These are phyloP conservation scores for Auricularia sp. DNA, from an alignment of 768 basidiomycete species.

Conservation along the genomic window DNA sequence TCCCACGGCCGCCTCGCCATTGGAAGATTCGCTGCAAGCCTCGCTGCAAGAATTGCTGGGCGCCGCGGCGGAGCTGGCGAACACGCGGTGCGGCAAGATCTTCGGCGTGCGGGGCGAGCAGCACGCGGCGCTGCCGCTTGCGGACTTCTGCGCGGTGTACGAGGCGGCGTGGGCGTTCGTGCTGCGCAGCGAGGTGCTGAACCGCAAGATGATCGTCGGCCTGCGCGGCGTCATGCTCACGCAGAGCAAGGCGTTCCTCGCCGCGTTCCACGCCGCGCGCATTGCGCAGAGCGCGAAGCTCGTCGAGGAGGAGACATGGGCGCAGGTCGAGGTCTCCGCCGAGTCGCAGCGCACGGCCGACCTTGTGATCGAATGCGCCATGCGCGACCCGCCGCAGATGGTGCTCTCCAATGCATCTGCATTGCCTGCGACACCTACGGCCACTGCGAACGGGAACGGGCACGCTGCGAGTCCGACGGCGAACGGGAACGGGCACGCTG, in stretches of 20 bases:
- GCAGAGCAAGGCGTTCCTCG: constrained; percentile 84
- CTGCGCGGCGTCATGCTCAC: constrained; percentile 76
- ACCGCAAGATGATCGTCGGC: constrained; percentile 86
- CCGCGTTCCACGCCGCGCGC: constrained; percentile 72
- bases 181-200: constrained; percentile 75
- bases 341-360: constrained; percentile 62
- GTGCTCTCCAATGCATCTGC: constrained; percentile 20
- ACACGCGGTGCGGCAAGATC: constrained; percentile 73
- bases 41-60: constrained; percentile 71
- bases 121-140: constrained; percentile 61
- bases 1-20: constrained; percentile 10
- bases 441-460: constrained; percentile 5
- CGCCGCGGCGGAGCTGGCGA: constrained; percentile 76
- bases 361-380: constrained; percentile 69
- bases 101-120: constrained; percentile 67
- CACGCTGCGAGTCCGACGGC: background rate
- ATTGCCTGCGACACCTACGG: constrained; percentile 5
- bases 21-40: constrained; percentile 34
- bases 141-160: constrained; percentile 73
- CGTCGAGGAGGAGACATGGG: constrained; percentile 96
- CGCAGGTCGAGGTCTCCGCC: constrained; percentile 60
- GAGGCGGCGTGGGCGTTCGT: constrained; percentile 86
- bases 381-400: constrained; percentile 70
- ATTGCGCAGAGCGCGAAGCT: constrained; percentile 75
- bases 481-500: constrained; percentile 7